A percentile compares a stretch with the other conserved stretches of the same genome.
Evolutionary conservation across 2,329 filamentous ascomycete species (phyloP).

Genomic region (Dothideomycetes sp.): DNA sequence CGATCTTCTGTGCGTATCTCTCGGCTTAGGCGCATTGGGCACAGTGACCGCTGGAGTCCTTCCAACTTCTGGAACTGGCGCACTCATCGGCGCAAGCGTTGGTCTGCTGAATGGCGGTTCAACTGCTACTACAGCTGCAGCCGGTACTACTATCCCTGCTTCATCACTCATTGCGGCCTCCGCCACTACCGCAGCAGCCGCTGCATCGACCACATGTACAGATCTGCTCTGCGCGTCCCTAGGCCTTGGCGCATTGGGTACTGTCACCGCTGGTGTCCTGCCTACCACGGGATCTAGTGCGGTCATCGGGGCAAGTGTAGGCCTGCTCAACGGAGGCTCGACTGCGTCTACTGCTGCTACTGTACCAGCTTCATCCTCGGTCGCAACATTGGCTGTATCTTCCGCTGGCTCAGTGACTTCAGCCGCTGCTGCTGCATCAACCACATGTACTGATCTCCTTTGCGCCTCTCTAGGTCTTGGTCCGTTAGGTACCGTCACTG

Average conservation of each 20-base stretch:
- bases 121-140: background rate
- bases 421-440: background rate
- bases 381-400: too few relatives aligned
- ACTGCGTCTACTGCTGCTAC: background rate
- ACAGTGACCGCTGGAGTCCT: background rate
- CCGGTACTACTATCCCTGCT: background rate
- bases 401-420: too few relatives aligned
- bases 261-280: background rate
- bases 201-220: background rate
- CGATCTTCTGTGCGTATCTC: background rate
- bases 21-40: background rate
- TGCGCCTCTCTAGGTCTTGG: slow-evolving; percentile 1
- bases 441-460: background rate
- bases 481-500: background rate
- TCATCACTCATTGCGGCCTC: background rate
- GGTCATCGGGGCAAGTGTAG: background rate
- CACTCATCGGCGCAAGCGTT: background rate
- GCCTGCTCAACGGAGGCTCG: background rate
- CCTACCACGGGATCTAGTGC: background rate
- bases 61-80: background rate
- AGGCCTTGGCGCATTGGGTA: background rate
- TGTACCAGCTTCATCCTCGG: background rate
- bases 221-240: background rate
- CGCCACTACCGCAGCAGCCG: too few relatives aligned
- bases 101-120: background rate